These are phyloP conservation scores for Candida takata DNA, from an alignment of 805 yeast species.

Conservation along the genomic window DNA sequence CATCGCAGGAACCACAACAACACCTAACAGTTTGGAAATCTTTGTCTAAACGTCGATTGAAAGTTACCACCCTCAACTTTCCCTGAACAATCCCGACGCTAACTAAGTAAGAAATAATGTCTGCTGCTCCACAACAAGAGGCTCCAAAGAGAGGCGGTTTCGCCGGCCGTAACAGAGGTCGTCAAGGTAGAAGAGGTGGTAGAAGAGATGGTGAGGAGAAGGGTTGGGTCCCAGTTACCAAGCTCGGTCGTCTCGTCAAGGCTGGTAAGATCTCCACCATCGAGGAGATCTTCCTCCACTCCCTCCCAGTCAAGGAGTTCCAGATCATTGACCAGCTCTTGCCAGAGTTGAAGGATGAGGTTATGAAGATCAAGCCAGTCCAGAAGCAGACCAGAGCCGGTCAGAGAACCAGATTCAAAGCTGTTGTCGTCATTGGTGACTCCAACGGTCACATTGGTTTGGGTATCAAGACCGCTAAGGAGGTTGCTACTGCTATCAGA, in stretches of 20 bases:
- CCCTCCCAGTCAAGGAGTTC: constrained; percentile 98
- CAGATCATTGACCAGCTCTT: constrained; percentile 96
- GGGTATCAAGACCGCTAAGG: constrained; percentile 99
- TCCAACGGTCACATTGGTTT: constrained; percentile 99
- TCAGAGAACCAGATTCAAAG: constrained; percentile 99
- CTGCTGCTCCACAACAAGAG: constrained; percentile 33
- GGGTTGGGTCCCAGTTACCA: constrained; percentile 99
- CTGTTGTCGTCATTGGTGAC: constrained; percentile 99
- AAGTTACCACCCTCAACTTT: constrained; percentile 48
- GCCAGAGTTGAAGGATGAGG: constrained; percentile 96
- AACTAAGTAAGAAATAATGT: constrained; percentile 25
- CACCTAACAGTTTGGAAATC: too few species aligned
- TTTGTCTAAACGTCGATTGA: constrained; percentile 35
- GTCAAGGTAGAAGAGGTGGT: constrained; percentile 64
- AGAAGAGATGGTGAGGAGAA: constrained; percentile 89
- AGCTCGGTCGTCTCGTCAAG: constrained; percentile 99
- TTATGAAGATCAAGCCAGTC: constrained; percentile 99
- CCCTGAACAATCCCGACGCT: constrained; percentile 44
- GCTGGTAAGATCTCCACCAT: constrained; percentile 95
- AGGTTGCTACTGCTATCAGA: constrained; percentile 99
- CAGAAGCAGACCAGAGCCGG: constrained; percentile 99
- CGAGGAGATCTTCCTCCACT: constrained; percentile 98
- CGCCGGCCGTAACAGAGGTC: constrained; percentile 53
- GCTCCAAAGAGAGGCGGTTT: constrained; percentile 45
- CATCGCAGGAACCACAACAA: too few species aligned